Conservation (phyloP, 2,329 filamentous ascomycete genomes). For the Exophiala oligosperma region DNA sequence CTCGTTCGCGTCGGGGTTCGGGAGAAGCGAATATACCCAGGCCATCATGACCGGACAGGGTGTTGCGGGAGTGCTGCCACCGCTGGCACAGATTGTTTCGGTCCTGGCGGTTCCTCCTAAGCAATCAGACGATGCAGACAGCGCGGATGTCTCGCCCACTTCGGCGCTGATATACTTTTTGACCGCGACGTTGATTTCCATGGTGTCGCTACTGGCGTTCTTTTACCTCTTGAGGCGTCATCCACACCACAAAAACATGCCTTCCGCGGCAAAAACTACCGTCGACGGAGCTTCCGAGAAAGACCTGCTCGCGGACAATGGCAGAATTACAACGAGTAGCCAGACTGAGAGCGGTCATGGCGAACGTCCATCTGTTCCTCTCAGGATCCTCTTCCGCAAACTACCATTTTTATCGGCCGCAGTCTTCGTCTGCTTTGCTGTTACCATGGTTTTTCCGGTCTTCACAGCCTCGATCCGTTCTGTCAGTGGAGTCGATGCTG, state of each 20-base stretch:
- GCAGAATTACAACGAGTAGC: conserved; percentile 44
- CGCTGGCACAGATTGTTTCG: conserved; percentile 80
- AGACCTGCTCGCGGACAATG: conserved; percentile 24
- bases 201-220: conserved; percentile 70
- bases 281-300: conserved; percentile 23
- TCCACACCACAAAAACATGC: conserved; percentile 11
- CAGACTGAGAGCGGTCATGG: conserved; percentile 25
- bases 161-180: conserved; percentile 91
- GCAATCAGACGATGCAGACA: conserved; percentile 37
- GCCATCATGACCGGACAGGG: conserved; percentile 95
- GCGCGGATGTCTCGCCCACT: conserved; percentile 54
- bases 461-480: conserved; percentile 72
- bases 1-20: conserved; percentile 85
- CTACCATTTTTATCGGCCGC: conserved; percentile 75
- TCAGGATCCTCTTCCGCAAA: conserved; percentile 71
- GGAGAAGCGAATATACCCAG: conserved; percentile 84
- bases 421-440: conserved; percentile 75
- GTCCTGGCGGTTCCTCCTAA: conserved; percentile 65
- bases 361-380: conserved; percentile 52
- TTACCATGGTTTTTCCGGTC: conserved; percentile 95
- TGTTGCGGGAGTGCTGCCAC: conserved; percentile 85
- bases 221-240: conserved; percentile 66
- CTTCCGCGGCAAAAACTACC: conserved; percentile 19
- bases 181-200: conserved; percentile 76
- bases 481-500: conserved; percentile 59